Evolutionary conservation across 306 rosid genomes (phyloP).

Genomic region (Cucumis melo): DNA sequence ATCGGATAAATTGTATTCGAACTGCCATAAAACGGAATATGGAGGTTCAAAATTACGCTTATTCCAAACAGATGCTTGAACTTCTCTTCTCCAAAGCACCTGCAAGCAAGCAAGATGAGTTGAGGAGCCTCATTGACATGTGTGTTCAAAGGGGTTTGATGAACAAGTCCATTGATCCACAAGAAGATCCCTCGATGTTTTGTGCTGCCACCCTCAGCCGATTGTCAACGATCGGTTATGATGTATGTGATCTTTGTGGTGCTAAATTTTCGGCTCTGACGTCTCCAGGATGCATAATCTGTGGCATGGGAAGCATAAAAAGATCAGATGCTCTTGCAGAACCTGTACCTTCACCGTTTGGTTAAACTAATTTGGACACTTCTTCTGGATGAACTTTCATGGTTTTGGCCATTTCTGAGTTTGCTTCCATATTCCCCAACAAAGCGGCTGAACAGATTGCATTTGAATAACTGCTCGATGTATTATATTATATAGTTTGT

Average conservation of each 20-base stretch:
- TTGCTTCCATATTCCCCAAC: not conserved
- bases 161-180: slow-evolving; percentile 85
- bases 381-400: not conserved
- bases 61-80: slow-evolving; percentile 91
- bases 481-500: not conserved
- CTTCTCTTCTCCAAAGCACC: slow-evolving; percentile 89
- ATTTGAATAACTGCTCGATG: not conserved
- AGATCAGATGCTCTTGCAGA: slow-evolving; percentile 80
- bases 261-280: slow-evolving; percentile 81
- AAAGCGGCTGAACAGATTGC: not conserved
- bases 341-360: slow-evolving; percentile 89
- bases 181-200: slow-evolving; percentile 93
- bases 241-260: slow-evolving; percentile 96
- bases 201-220: slow-evolving; percentile 93
- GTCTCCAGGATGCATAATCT: slow-evolving; percentile 80
- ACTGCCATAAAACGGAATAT: slow-evolving; percentile 92
- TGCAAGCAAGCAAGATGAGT: slow-evolving; percentile 76
- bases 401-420: not conserved
- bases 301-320: slow-evolving; percentile 95
- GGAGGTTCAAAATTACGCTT: slow-evolving; percentile 89
- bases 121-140: slow-evolving; percentile 71
- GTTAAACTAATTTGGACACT: slow-evolving; percentile 14
- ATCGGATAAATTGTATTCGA: slow-evolving; percentile 89
- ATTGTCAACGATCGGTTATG: slow-evolving; percentile 86
- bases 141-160: slow-evolving; percentile 86